A percentile compares a stretch with the other conserved stretches of the same genome.
These are phyloP conservation scores for Puccinellia tenuiflora DNA, from an alignment of 176 grass and related monocot genomes.

Conservation along the genomic window DNA sequence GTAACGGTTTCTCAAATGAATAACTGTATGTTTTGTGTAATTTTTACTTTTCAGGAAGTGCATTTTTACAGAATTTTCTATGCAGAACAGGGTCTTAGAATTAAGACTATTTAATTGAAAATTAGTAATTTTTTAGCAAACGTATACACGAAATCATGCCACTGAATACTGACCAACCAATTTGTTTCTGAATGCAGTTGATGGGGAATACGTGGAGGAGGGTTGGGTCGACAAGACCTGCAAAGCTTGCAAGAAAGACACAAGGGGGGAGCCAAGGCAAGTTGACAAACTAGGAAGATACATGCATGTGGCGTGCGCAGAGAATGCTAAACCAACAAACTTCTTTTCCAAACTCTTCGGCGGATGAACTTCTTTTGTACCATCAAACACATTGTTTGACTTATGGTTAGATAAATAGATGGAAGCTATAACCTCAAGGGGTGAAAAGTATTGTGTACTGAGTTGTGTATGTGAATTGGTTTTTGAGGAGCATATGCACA, in stretches of 20 bases:
- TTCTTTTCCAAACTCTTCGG: conserved; percentile 74
- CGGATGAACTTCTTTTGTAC: conserved; percentile 37
- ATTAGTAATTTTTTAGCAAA: neutral
- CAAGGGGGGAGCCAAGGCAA: conserved; percentile 66
- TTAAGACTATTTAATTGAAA: neutral
- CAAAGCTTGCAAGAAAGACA: conserved; percentile 93
- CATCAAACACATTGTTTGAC: neutral
- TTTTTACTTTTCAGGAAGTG: neutral
- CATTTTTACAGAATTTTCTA: neutral
- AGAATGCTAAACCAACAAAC: conserved; percentile 63
- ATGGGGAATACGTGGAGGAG: conserved; percentile 84
- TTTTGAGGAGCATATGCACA: neutral
- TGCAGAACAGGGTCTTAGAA: neutral
- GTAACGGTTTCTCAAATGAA: neutral
- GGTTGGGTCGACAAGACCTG: conserved; percentile 98
- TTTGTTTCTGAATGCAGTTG: conserved; percentile 42
- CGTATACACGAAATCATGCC: neutral
- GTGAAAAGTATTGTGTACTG: neutral
- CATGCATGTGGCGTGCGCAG: conserved; percentile 62
- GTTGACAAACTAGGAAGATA: conserved; percentile 91
- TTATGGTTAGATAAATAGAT: conserved; percentile 21
- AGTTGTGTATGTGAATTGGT: neutral
- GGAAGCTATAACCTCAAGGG: neutral
- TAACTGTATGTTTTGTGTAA: neutral
- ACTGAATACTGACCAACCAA: neutral